Percentiles rank a stretch among this genome's conserved stretches.
phyloP scores from a whole-genome alignment of 2,329 filamentous ascomycete species.

The Diaporthe eres region DNA sequence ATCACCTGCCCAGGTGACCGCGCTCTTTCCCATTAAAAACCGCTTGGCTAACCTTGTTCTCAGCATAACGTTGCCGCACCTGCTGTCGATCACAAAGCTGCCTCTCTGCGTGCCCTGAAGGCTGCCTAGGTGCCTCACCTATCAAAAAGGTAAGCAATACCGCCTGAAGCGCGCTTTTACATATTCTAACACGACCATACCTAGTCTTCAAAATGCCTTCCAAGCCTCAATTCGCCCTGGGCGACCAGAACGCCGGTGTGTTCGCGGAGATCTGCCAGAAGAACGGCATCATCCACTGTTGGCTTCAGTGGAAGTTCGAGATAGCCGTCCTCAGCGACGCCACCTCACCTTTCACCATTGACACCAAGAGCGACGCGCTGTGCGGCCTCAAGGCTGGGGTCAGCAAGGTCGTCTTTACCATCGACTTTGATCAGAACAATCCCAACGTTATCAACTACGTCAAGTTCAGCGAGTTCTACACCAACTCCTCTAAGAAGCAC shows the following conservation, averaged over 20 bases:
- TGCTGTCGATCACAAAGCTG: neutral
- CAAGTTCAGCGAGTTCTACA: constrained; percentile 34
- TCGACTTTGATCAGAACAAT: constrained; percentile 27
- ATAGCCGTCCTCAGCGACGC: constrained; percentile 6
- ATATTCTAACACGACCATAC: neutral
- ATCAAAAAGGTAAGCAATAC: neutral
- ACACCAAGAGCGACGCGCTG: constrained; percentile 9
- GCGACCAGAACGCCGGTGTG: constrained; percentile 17
- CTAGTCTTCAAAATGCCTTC: constrained; percentile 9
- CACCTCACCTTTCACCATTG: neutral
- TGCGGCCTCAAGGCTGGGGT: constrained; percentile 2
- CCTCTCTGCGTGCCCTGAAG: neutral
- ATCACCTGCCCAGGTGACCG: neutral
- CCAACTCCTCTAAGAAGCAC: neutral
- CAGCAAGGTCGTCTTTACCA: constrained; percentile 28
- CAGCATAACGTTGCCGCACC: no score
- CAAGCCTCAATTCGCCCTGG: constrained; percentile 11
- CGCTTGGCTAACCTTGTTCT: neutral
- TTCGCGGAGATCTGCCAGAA: constrained; percentile 12
- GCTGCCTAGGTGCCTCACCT: neutral
- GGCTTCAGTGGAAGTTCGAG: constrained; percentile 37
- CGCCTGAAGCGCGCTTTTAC: no score
- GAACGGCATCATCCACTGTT: constrained; percentile 32
- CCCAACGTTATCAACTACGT: constrained; percentile 33
- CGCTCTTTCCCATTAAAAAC: neutral